phyloP scores from a whole-genome alignment of 2,329 filamentous ascomycete genomes.

The Colletotrichum shisoi region DNA sequence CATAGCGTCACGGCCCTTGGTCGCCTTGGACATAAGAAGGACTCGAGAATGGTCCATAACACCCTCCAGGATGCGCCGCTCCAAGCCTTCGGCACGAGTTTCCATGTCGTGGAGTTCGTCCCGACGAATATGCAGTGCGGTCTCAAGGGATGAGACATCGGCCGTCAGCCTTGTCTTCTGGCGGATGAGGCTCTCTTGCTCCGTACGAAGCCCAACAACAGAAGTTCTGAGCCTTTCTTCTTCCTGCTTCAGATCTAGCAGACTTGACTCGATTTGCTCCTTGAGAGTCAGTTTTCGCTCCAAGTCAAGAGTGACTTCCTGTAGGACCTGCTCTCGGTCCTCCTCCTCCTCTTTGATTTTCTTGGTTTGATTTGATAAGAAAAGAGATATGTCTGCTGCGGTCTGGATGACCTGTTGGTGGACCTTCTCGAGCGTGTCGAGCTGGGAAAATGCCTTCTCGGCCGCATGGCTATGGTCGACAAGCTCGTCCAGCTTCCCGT shows the following conservation, averaged over 20 bases:
- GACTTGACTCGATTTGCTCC: constrained; percentile 66
- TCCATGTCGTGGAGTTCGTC: constrained; percentile 95
- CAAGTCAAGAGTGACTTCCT: constrained; percentile 80
- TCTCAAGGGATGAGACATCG: constrained; percentile 90
- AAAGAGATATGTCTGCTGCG: constrained; percentile 82
- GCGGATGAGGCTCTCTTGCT: constrained; percentile 77
- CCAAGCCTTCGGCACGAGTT: constrained; percentile 82
- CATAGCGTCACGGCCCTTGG: constrained; percentile 63
- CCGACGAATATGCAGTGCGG: constrained; percentile 83
- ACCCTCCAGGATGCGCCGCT: constrained; percentile 91
- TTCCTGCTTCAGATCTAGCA: constrained; percentile 61
- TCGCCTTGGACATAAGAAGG: constrained; percentile 77
- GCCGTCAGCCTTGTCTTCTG: constrained; percentile 83
- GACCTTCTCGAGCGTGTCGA: constrained; percentile 86
- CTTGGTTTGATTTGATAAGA: constrained; percentile 78
- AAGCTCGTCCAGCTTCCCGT: constrained; percentile 51
- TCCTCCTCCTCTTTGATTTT: constrained; percentile 80
- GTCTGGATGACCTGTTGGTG: constrained; percentile 86
- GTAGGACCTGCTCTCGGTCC: constrained; percentile 77
- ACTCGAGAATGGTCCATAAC: constrained; percentile 96
- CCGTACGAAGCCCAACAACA: constrained; percentile 66
- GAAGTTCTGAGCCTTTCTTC: constrained; percentile 62
- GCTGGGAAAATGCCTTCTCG: constrained; percentile 74
- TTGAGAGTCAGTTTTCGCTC: constrained; percentile 76
- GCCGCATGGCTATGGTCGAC: constrained; percentile 71